Conservation (phyloP, 163 green algal species). For the Prototheca stagnorum region DNA sequence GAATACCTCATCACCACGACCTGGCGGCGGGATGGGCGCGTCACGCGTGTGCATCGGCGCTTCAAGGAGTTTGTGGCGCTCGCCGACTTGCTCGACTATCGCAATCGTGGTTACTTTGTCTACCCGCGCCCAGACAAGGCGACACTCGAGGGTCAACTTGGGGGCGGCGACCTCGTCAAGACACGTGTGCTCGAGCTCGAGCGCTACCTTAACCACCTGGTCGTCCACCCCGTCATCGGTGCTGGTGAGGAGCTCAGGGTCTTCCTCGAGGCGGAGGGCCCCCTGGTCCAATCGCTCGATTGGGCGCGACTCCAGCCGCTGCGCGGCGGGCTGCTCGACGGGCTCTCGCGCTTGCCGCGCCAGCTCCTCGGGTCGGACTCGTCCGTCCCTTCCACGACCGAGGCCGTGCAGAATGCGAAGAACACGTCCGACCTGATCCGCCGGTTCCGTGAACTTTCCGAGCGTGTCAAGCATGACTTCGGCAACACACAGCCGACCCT, state of each 20-base stretch:
- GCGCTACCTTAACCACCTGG: conserved; percentile 31
- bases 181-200: conserved; percentile 21
- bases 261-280: conserved; percentile 37
- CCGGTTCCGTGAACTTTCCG: conserved; percentile 31
- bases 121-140: conserved; percentile 44
- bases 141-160: conserved; percentile 24
- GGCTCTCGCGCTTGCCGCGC: conserved; percentile 29
- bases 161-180: conserved; percentile 22
- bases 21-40: not conserved
- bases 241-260: conserved; percentile 24
- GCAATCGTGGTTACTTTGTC: conserved; percentile 39
- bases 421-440: conserved; percentile 38
- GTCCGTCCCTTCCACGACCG: conserved; percentile 14
- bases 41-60: conserved; percentile 22
- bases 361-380: conserved; percentile 32
- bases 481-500: conserved; percentile 14
- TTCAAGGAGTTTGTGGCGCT: conserved; percentile 51
- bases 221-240: conserved; percentile 26
- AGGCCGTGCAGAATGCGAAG: conserved; percentile 29
- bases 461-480: conserved; percentile 24
- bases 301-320: conserved; percentile 35
- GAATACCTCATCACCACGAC: conserved; percentile 29
- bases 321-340: conserved; percentile 25
- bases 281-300: conserved; percentile 12
- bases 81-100: conserved; percentile 28